These are phyloP conservation scores for Pelargonium cotyledonis DNA, from an alignment of 441 rosid species.

Conservation along the genomic window DNA sequence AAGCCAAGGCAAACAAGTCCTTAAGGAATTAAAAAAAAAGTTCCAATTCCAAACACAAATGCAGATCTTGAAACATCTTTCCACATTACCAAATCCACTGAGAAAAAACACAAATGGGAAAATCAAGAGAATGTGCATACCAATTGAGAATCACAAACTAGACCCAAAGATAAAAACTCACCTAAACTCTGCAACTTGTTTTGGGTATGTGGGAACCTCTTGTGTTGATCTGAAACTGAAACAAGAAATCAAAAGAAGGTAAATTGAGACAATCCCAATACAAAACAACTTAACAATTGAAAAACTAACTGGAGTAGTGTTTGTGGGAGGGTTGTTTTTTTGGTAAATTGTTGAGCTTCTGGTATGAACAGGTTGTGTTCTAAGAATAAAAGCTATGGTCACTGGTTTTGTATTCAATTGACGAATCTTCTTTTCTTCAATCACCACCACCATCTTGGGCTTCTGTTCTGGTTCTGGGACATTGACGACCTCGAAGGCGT, in stretches of 20 bases:
- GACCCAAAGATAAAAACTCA: conserved; percentile 20
- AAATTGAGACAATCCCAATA: neutral
- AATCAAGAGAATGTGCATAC: neutral
- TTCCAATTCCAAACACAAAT: conserved; percentile 65
- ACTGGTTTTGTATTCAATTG: conserved; percentile 34
- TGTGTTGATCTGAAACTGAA: conserved; percentile 28
- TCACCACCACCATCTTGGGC: conserved; percentile 18
- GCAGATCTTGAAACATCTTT: conserved; percentile 70
- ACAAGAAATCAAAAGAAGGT: conserved; percentile 19
- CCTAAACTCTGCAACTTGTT: conserved; percentile 64
- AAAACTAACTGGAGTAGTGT: conserved; percentile 11
- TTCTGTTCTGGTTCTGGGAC: conserved; percentile 25
- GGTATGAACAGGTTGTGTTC: conserved; percentile 39
- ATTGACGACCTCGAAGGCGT: no score
- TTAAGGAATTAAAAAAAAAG: no score
- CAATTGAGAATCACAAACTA: conserved; percentile 1
- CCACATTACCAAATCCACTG: conserved; percentile 94
- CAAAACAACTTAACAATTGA: neutral
- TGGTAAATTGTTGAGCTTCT: conserved; percentile 31
- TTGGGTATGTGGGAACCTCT: conserved; percentile 39
- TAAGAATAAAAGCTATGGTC: conserved; percentile 34
- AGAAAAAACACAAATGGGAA: no score
- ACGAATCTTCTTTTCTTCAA: conserved; percentile 28
- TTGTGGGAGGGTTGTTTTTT: neutral
- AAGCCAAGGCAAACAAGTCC: no score